Conservation (phyloP, 805 yeast species). For the Alloascoidea hylecoeti region DNA sequence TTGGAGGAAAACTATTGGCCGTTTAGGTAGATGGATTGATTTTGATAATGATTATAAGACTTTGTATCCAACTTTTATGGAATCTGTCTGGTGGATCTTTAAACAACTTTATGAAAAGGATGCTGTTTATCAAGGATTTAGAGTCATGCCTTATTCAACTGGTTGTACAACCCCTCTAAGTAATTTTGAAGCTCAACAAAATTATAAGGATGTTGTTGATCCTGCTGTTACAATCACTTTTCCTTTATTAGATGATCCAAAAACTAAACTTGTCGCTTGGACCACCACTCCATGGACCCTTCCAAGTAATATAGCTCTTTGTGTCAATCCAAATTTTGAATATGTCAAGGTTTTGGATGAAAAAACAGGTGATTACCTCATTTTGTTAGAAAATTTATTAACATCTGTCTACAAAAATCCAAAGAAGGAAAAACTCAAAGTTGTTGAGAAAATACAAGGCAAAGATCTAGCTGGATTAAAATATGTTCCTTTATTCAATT, state of each 20-base stretch:
- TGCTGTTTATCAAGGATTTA: constrained; percentile 84
- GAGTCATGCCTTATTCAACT: constrained; percentile 98
- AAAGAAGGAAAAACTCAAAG: constrained; percentile 69
- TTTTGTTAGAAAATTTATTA: constrained; percentile 71
- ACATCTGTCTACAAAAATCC: constrained; percentile 90
- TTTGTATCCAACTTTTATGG: constrained; percentile 92
- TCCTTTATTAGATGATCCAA: constrained; percentile 66
- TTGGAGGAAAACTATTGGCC: constrained; percentile 87
- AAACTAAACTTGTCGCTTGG: constrained; percentile 89
- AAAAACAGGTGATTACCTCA: constrained; percentile 66
- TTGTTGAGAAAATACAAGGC: constrained; percentile 74
- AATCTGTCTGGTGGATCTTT: constrained; percentile 99
- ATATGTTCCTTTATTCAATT: constrained; percentile 76
- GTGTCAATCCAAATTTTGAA: constrained; percentile 84
- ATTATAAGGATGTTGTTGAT: constrained; percentile 92
- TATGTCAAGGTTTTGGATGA: constrained; percentile 89
- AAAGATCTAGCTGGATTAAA: constrained; percentile 62
- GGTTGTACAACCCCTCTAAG: constrained; percentile 94
- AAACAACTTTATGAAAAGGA: constrained; percentile 74
- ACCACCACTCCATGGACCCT: constrained; percentile 99
- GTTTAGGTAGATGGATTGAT: constrained; percentile 98
- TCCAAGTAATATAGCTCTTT: constrained; percentile 85
- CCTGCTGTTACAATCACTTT: constrained; percentile 94
- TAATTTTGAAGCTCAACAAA: constrained; percentile 96
- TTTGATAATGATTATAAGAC: constrained; percentile 93